These are phyloP conservation scores for Lactifluus piperatus DNA, from an alignment of 768 basidiomycete species.

Conservation along the genomic window DNA sequence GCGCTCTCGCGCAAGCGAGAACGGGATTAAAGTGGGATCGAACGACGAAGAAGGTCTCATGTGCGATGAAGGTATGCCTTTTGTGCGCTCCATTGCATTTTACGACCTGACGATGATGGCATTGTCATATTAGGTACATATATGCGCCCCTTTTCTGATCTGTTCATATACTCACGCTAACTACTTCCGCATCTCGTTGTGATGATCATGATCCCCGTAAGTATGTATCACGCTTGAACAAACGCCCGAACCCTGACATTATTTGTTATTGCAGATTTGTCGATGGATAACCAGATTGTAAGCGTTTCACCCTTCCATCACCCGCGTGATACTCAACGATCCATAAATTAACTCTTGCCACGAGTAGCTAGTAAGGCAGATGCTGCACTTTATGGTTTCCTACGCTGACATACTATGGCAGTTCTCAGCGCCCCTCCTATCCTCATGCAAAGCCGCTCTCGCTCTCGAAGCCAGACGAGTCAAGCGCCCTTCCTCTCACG, in stretches of 20 bases:
- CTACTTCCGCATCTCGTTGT: not conserved
- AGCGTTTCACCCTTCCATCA: conserved; percentile 21
- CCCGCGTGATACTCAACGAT: conserved; percentile 31
- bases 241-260: not conserved
- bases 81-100: conserved; percentile 30
- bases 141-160: conserved; percentile 31
- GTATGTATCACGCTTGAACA: not conserved
- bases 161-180: not conserved
- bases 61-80: conserved; percentile 40
- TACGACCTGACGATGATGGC: conserved; percentile 28
- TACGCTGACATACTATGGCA: conserved; percentile 2
- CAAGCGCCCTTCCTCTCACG: conserved; percentile 24
- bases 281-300: conserved; percentile 12
- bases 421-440: conserved; percentile 20
- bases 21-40: conserved; percentile 57
- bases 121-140: conserved; percentile 25
- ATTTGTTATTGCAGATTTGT: not conserved
- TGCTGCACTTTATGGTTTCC: not conserved
- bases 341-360: conserved; percentile 20
- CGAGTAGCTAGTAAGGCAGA: conserved; percentile 12
- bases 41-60: conserved; percentile 31
- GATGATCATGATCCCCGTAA: conserved; percentile 1
- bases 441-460: conserved; percentile 22
- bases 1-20: conserved; percentile 61
- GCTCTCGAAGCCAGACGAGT: conserved; percentile 23